A percentile compares a stretch with the other conserved stretches of the same genome.
Evolutionary conservation across 495 filamentous ascomycete genomes (phyloP).

Genomic region (Tuber indicum): DNA sequence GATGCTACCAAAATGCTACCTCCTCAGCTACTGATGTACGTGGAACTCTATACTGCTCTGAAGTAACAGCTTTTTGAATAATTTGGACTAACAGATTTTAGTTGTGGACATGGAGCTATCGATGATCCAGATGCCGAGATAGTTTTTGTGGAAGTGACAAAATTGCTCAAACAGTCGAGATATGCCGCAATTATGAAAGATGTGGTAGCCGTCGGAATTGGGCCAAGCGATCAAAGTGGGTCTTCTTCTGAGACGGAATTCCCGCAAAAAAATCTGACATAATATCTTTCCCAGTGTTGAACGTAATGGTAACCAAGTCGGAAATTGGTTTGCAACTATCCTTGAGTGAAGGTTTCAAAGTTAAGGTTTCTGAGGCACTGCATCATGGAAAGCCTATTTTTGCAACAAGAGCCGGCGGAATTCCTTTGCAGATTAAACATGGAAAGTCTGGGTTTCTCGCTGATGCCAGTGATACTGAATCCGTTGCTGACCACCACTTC

Average conservation of each 20-base stretch:
- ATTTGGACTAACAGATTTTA: conserved; percentile 18
- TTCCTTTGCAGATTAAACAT: conserved; percentile 72
- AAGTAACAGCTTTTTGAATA: not conserved
- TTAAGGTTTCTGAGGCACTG: conserved; percentile 84
- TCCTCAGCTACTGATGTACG: conserved; percentile 65
- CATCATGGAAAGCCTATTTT: conserved; percentile 81
- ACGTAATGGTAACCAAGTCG: conserved; percentile 68
- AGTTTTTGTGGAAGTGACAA: conserved; percentile 65
- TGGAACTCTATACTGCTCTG: not conserved
- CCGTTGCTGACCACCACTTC: conserved; percentile 65
- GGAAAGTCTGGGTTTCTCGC: conserved; percentile 71
- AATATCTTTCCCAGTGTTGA: conserved; percentile 50
- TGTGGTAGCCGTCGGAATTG: conserved; percentile 69
- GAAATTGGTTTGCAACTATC: conserved; percentile 72
- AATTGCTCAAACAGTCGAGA: conserved; percentile 54
- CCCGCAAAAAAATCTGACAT: not conserved
- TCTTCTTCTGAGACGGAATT: not conserved
- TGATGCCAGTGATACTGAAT: conserved; percentile 61
- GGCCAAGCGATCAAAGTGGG: conserved; percentile 62
- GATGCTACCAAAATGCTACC: conserved; percentile 46
- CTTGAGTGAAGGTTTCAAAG: conserved; percentile 78
- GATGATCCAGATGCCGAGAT: conserved; percentile 77
- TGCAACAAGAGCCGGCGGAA: conserved; percentile 69
- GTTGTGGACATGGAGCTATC: conserved; percentile 69
- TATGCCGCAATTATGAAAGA: conserved; percentile 50